Evolutionary conservation across 257 asterid genomes (phyloP).

Genomic region (Rehmannia glutinosa): DNA sequence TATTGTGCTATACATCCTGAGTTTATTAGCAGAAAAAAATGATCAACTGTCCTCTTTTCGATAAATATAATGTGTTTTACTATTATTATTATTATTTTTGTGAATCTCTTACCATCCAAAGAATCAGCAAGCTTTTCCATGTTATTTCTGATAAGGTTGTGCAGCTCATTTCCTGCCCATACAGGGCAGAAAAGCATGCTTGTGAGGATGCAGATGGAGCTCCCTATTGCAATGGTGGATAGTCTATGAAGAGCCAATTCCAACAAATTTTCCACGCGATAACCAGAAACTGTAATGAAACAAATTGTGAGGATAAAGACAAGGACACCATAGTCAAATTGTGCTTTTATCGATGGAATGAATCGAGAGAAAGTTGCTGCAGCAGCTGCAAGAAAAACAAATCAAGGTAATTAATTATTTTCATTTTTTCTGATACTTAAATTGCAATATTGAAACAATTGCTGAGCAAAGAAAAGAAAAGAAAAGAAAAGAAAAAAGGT

Average conservation of each 20-base stretch:
- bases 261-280: constrained; percentile 54
- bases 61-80: background rate
- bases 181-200: constrained; percentile 56
- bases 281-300: constrained; percentile 64
- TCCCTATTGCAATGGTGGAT: constrained; percentile 60
- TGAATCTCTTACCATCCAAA: constrained; percentile 46
- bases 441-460: background rate
- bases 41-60: background rate
- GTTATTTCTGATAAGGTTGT: constrained; percentile 45
- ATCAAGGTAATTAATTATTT: background rate
- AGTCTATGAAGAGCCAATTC: constrained; percentile 58
- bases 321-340: constrained; percentile 65
- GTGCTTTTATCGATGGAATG: constrained; percentile 55
- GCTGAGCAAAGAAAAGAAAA: background rate
- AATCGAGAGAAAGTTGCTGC: constrained; percentile 65
- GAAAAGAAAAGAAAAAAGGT: too few relatives aligned
- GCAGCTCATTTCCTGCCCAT: constrained; percentile 78
- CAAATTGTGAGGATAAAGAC: constrained; percentile 71
- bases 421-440: background rate
- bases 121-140: constrained; percentile 66
- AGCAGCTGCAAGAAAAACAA: constrained; percentile 42
- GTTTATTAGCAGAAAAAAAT: background rate
- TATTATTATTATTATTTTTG: too few relatives aligned
- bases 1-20: constrained; percentile 42
- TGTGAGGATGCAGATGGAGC: constrained; percentile 50